Base-by-base conservation (phyloP, 495 filamentous ascomycete genomes). In the Neurospora discreta region DNA sequence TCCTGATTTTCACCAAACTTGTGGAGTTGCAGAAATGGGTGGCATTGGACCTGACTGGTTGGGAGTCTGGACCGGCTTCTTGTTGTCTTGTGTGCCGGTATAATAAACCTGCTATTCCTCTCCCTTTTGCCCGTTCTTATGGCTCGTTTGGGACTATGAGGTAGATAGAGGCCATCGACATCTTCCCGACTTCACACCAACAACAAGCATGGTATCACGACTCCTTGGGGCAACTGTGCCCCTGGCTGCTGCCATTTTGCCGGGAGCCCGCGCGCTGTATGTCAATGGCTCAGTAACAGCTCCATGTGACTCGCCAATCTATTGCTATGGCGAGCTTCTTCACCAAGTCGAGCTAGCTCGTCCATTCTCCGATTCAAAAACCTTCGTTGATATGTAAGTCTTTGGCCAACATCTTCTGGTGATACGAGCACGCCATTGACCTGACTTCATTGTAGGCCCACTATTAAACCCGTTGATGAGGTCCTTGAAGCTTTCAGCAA, bases 291-390 rank as follows among this genome's bases (percentile, higher is more conserved):
- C 82, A 3, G 75, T 81, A 39, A 81, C 80, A 44, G 78, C 83
- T 4, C 83, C 84, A 20, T 86, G 84, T 71, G 84, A 86, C 71
- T 85, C 83, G 39, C 82, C 83, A 13, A 71, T 86, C 36, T 86
- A 86, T 72, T 86, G 84, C 74, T 78, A 81, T 26, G 84, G 84
- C 38, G 84, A 85, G 6, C 76, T 86, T 42, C 77, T 86, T 20
- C 80, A 81, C 68, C 80, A 82, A 33, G 81, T 86, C 70, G 80
- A 86, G 76, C 78, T 85, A 11, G 84, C 84, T 8, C 78, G 71
- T 11, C 84, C 84, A 30, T 86, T 86, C 71, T 74, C 78, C 16
- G 84, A 86, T 77, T 85, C 83, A 68, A 86, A 86, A 78, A 85
- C 83, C 33, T 86, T 85, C 68, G 84, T 86, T 67, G 84, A 86